Evolutionary conservation across 805 yeast genomes (phyloP), one percentile per base, ranked within the genome.

Genomic region (Metschnikowia aberdeeniae): DNA sequence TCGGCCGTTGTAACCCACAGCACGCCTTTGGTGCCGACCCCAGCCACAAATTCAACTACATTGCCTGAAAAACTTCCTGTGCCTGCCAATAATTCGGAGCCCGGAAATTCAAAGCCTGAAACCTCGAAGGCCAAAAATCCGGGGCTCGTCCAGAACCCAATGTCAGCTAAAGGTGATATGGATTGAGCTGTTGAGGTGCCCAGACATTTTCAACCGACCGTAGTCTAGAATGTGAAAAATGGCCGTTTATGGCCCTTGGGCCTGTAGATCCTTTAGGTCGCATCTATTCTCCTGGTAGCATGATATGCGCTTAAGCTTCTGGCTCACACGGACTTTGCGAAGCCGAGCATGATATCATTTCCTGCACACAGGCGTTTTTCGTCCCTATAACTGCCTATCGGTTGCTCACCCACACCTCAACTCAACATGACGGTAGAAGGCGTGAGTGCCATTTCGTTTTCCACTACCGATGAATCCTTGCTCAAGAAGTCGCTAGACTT

Each of bases 361-460:
- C 47, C 47, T 41, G 40, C 39, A 44, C 13, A 35, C 20, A 31
- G 14, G 11, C 22, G 31, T 32, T 24, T 28, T 42, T 39, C 34
- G 45, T 35, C 45, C 44, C 38, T 44, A 44, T 40, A 44, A 35
- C 34, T 28, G 27, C 39, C 39, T 42, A 34, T 34, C 34, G 30
- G n/a, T 38, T 38, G 42, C 42, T 42, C 20, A 13, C 32, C 8
- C 27, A 28, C 17, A 38, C 17, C 31, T n/a, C 13, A 24, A 19
- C 41, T 19, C 29, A 39, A 12, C 13, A 53, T 51, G 55, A 43
- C 50, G 20, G 52, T 50, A 19, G 46, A 46, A 36, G 67, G 70
- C 19, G 60, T 81, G 40, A 78, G 86, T 24, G 81, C 78, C 58
- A 68, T 79, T 22, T 83, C 92, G 32, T 67, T 84, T 44, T 80